phyloP scores from a whole-genome alignment of 2,329 filamentous ascomycete species.

The Penicillium occitanis region DNA sequence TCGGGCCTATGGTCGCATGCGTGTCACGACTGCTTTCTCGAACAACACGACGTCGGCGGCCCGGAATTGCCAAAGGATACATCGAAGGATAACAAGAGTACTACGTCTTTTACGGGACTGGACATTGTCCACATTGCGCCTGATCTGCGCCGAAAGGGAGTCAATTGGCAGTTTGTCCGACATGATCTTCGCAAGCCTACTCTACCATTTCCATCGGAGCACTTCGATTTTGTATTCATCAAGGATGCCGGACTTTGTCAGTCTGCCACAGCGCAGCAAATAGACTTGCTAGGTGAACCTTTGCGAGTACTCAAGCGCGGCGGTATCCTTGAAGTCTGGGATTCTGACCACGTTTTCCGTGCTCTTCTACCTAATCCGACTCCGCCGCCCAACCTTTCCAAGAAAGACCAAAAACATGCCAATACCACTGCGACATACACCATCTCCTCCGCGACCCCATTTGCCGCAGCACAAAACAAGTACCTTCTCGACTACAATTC shows the following conservation, averaged over 20 bases:
- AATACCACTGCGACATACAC: conserved; percentile 75
- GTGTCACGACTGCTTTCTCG: conserved; percentile 73
- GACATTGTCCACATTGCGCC: conserved; percentile 75
- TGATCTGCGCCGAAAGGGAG: conserved; percentile 65
- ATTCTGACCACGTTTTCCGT: conserved; percentile 79
- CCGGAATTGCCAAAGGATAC: background rate
- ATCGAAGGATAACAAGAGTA: conserved; percentile 38
- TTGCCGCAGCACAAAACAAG: conserved; percentile 76
- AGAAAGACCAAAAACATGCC: conserved; percentile 64
- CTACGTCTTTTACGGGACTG: conserved; percentile 73
- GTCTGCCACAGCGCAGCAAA: conserved; percentile 55
- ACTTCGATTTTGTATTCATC: conserved; percentile 85
- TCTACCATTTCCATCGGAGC: conserved; percentile 73
- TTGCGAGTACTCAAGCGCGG: conserved; percentile 74
- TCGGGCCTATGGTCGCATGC: conserved; percentile 86
- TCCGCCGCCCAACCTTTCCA: conserved; percentile 55
- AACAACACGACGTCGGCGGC: conserved; percentile 59
- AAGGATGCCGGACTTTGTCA: conserved; percentile 78
- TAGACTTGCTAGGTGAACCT: conserved; percentile 66
- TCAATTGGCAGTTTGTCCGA: conserved; percentile 86
- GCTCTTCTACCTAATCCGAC: conserved; percentile 78
- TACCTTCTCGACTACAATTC: conserved; percentile 80
- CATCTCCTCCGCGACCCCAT: conserved; percentile 78
- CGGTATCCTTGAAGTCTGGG: conserved; percentile 84
- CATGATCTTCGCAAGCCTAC: conserved; percentile 77